These are phyloP conservation scores for Saccharomyces hybrid DNA, from an alignment of 1,139 yeast genomes.

Conservation along the genomic window DNA sequence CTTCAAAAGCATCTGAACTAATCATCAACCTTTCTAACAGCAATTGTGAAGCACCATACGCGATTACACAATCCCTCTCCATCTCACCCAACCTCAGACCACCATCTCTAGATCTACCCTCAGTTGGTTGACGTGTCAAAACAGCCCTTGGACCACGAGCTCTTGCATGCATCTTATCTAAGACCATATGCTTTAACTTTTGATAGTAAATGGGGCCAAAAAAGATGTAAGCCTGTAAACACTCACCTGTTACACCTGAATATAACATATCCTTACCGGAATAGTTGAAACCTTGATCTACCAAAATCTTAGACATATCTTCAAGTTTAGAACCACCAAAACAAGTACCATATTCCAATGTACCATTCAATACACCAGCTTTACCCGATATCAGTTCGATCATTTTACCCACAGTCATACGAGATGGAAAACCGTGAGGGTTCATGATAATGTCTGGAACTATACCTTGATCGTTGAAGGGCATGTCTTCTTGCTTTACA, in stretches of 20 bases:
- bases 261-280: slow-evolving; percentile 97
- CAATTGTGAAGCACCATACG: slow-evolving; percentile 96
- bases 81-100: slow-evolving; percentile 98
- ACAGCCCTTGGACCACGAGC: slow-evolving; percentile 99
- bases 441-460: slow-evolving; percentile 95
- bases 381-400: slow-evolving; percentile 92
- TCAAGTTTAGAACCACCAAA: slow-evolving; percentile 94
- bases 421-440: slow-evolving; percentile 98
- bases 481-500: slow-evolving; percentile 93
- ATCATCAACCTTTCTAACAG: slow-evolving; percentile 91
- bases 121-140: slow-evolving; percentile 96
- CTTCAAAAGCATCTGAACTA: slow-evolving; percentile 96
- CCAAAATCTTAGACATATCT: slow-evolving; percentile 89
- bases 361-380: slow-evolving; percentile 92
- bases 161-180: slow-evolving; percentile 99
- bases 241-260: slow-evolving; percentile 97
- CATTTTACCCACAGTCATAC: slow-evolving; percentile 99
- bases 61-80: slow-evolving; percentile 99
- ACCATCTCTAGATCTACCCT: slow-evolving; percentile 98
- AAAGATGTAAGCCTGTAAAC: slow-evolving; percentile 93
- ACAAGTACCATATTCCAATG: slow-evolving; percentile 93
- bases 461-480: slow-evolving; percentile 85
- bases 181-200: slow-evolving; percentile 96
- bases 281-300: slow-evolving; percentile 86
- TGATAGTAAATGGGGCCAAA: slow-evolving; percentile 98